A percentile compares a stretch with the other conserved stretches of the same genome.
Conservation (phyloP, 768 basidiomycete species). For the Tubosaeta sp. region DNA sequence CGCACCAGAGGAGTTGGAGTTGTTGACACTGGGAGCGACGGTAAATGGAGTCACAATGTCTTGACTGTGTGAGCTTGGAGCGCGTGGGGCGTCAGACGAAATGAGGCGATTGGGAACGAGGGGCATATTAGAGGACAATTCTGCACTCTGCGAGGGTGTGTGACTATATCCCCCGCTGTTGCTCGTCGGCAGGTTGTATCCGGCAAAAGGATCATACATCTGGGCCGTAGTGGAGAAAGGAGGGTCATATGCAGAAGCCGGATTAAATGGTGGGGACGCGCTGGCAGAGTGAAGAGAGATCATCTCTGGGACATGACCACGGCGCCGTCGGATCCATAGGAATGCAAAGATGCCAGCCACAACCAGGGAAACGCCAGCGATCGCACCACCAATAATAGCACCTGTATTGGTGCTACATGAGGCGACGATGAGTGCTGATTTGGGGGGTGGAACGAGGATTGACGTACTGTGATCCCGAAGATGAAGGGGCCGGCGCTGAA, state of each 20-base stretch:
- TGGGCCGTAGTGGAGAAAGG: neutral
- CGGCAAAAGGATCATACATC: neutral
- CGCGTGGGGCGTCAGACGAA: neutral
- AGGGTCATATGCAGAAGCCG: neutral
- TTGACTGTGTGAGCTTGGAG: neutral
- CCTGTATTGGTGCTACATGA: constrained; percentile 3
- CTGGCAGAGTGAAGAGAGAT: constrained; percentile 4
- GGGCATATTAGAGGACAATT: neutral
- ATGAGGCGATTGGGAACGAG: neutral
- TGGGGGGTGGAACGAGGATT: neutral
- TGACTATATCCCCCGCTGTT: neutral
- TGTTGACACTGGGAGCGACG: neutral
- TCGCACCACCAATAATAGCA: constrained; percentile 12
- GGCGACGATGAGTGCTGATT: neutral
- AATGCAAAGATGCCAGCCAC: constrained; percentile 1
- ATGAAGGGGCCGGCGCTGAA: neutral
- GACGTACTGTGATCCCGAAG: constrained; percentile 11
- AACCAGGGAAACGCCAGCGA: constrained; percentile 9
- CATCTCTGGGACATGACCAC: neutral
- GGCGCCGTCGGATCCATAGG: constrained; percentile 11
- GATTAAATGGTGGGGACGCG: neutral
- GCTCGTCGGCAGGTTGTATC: neutral
- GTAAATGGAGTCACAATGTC: constrained; percentile 8
- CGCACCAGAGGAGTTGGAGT: neutral
- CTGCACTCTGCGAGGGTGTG: neutral